Base-by-base conservation (phyloP, 768 basidiomycete genomes). In the Lentinula guzmanii region DNA sequence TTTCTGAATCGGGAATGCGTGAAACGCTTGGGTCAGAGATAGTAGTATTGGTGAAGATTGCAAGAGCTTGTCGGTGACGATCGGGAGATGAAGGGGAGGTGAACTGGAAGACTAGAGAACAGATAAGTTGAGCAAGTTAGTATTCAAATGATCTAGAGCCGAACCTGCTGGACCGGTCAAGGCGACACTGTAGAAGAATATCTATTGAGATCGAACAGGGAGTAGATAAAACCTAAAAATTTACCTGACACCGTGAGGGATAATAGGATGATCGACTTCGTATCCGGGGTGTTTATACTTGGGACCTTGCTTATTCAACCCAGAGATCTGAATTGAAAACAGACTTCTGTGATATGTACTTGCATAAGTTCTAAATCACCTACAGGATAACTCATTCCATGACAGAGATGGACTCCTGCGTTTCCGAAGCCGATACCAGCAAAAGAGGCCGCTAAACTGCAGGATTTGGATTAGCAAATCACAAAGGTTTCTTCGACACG, bases 401-500 rank as follows among this genome's bases (percentile, higher is more conserved):
- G 93, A 66, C 91, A 93, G 56, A 95, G 70, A 73, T 95, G 93
- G 3, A 95, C 92, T 4, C 93, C 94, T 9, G 95, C 94, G 68
- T 94, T 95, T 35, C 94, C 93, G 66, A 95, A 95, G 1, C 95
- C 95, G 51, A 96, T 96, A 37, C 95, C 95, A 64, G 95, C 95
- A 63, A 96, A 95, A 11, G 94, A 94, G 11, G 95, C 84, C 1
- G 95, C 95, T 62, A 98, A 78, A 35, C 93, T 95, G 65, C 53
- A 21, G 21, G 28, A 16, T 3, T 39, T 58, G 55, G 58, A 66
- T 35, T 51, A 52, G 62, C 52, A 37, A n/a, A 24, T 15, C 9
- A 41, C 11, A 18, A 8, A 18, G 9, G 4, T 16, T 53, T 51
- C 10, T 16, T 42, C 6, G 46, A 34, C 9, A 18, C 43, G 28